These are phyloP conservation scores for Carex pumila DNA, from an alignment of 176 grass and related monocot species.

Conservation along the genomic window DNA sequence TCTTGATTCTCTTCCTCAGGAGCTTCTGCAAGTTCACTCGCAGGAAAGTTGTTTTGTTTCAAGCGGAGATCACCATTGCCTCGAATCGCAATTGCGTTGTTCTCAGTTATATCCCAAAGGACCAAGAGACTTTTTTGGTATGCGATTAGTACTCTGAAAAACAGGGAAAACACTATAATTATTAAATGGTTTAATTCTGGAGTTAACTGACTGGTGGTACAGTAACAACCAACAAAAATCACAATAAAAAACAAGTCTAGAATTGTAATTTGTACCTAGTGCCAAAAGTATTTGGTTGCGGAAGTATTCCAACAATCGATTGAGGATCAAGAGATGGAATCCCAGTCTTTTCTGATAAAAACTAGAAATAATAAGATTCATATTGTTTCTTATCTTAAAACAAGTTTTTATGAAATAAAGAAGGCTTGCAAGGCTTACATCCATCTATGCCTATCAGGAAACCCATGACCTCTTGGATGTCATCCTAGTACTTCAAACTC, in stretches of 20 bases:
- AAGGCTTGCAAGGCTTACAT: not conserved
- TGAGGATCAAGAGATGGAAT: constrained; percentile 54
- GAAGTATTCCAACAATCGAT: constrained; percentile 84
- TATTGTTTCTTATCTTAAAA: constrained; percentile 20
- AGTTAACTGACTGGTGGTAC: not conserved
- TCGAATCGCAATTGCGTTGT: constrained; percentile 40
- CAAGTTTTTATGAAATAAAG: constrained; percentile 4
- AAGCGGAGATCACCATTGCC: constrained; percentile 47
- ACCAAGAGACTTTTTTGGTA: constrained; percentile 82
- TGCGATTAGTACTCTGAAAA: constrained; percentile 75
- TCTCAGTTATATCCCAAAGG: constrained; percentile 82
- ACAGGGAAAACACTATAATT: constrained; percentile 1
- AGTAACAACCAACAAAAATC: not conserved
- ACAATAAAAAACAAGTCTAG: constrained; percentile 19
- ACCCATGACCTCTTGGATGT: not conserved
- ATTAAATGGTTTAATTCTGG: constrained; percentile 13
- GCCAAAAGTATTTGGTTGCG: constrained; percentile 57
- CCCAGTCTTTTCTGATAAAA: constrained; percentile 44
- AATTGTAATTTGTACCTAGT: constrained; percentile 45
- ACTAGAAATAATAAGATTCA: constrained; percentile 6
- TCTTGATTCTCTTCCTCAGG: constrained; percentile 37
- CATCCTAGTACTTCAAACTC: not conserved
- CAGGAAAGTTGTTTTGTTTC: constrained; percentile 30
- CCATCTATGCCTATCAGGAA: not conserved
- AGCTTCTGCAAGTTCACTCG: constrained; percentile 29